Evolutionary conservation across 768 basidiomycete genomes (phyloP).

Genomic region (Pisolithus orientalis): DNA sequence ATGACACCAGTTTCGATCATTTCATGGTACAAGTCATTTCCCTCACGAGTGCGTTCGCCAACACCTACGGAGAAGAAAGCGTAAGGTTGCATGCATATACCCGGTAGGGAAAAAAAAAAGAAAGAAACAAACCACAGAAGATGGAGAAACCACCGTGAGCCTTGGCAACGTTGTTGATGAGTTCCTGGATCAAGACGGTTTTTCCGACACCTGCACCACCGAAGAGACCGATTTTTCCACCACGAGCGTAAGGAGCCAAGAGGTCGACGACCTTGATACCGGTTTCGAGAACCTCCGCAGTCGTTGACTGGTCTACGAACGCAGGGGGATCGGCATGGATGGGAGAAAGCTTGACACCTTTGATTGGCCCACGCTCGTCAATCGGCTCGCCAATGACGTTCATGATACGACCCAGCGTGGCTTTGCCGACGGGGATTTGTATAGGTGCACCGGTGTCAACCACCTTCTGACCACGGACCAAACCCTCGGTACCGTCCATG

Average conservation of each 20-base stretch:
- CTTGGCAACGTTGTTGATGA: conserved; percentile 99
- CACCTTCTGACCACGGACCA: conserved; percentile 97
- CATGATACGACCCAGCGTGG: conserved; percentile 98
- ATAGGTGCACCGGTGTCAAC: conserved; percentile 96
- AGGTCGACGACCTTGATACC: conserved; percentile 99
- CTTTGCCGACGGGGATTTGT: conserved; percentile 91
- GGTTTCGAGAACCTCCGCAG: conserved; percentile 97
- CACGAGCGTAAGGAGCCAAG: conserved; percentile 98
- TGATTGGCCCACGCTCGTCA: conserved; percentile 98
- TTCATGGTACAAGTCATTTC: conserved; percentile 98
- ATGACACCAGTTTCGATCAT: conserved; percentile 99
- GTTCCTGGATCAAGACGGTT: conserved; percentile 98
- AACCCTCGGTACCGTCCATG: conserved; percentile 99
- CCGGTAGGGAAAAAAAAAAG: neutral
- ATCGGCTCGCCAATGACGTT: conserved; percentile 99
- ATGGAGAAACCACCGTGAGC: conserved; percentile 99
- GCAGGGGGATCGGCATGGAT: conserved; percentile 97
- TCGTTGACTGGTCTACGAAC: conserved; percentile 98
- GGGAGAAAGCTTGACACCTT: conserved; percentile 84
- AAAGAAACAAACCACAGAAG: conserved; percentile 71
- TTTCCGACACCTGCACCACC: conserved; percentile 99
- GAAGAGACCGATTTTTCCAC: conserved; percentile 99
- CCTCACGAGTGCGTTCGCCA: conserved; percentile 99
- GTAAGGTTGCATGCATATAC: conserved; percentile 6
- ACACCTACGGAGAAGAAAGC: conserved; percentile 56